Conservation (phyloP, 1,284 basidiomycete genomes). For the Meripilus lineatus region DNA sequence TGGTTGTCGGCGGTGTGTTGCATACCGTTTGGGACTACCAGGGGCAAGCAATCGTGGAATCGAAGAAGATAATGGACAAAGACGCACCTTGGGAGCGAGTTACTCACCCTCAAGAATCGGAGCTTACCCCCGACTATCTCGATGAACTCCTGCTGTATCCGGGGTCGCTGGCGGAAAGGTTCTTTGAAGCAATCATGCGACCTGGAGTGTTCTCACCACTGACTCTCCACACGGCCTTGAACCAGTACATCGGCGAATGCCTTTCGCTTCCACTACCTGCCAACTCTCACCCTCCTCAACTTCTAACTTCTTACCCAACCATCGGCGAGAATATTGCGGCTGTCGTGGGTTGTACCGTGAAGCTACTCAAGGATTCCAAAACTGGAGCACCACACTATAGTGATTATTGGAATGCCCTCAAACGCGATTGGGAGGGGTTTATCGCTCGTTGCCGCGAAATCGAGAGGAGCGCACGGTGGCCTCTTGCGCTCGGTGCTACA, state of each 20-base stretch:
- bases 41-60: constrained; percentile 68
- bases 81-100: constrained; percentile 48
- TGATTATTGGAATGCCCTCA: constrained; percentile 79
- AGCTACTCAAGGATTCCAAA: constrained; percentile 65
- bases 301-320: constrained; percentile 57
- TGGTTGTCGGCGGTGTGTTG: constrained; percentile 46
- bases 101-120: constrained; percentile 58
- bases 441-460: constrained; percentile 84
- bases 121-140: constrained; percentile 80
- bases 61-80: constrained; percentile 30
- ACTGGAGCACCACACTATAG: constrained; percentile 78
- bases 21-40: constrained; percentile 74
- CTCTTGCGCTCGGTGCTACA: constrained; percentile 60
- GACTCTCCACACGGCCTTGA: constrained; percentile 75
- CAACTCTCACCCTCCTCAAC: constrained; percentile 37
- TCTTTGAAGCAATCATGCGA: constrained; percentile 77
- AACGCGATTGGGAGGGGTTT: constrained; percentile 91
- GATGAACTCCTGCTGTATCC: constrained; percentile 73
- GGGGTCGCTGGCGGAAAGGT: constrained; percentile 74
- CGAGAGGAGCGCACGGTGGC: constrained; percentile 82
- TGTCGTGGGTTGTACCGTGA: constrained; percentile 84
- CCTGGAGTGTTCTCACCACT: constrained; percentile 84
- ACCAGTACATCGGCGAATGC: constrained; percentile 74
- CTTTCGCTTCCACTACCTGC: constrained; percentile 58
- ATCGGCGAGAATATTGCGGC: constrained; percentile 75